Conservation (phyloP, 1,284 basidiomycete species). For the Kwoniella shivajii region DNA sequence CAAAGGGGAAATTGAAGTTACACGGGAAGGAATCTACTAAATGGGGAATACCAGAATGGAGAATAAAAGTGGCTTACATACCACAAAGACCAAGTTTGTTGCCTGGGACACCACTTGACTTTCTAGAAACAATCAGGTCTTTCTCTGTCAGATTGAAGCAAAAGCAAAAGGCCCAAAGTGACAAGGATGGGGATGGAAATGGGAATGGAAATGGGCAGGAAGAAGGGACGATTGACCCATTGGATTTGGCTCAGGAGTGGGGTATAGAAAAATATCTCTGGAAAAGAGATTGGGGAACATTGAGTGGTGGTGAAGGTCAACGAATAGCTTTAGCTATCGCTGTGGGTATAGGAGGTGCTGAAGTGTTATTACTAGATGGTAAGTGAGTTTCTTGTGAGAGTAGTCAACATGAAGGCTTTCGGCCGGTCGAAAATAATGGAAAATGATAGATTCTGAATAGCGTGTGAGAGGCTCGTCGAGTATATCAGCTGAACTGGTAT, state of each 20-base stretch:
- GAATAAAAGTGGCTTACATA: constrained; percentile 76
- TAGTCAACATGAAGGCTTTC: not conserved
- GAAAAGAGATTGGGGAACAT: constrained; percentile 72
- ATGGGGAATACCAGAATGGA: constrained; percentile 68
- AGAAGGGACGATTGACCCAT: constrained; percentile 51
- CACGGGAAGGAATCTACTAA: constrained; percentile 61
- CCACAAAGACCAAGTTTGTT: constrained; percentile 81
- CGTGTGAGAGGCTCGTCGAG: too few species aligned
- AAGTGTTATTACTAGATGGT: constrained; percentile 83
- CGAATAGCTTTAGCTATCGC: constrained; percentile 75
- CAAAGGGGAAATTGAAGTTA: constrained; percentile 64
- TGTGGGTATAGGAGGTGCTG: constrained; percentile 69
- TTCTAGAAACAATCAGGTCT: constrained; percentile 62
- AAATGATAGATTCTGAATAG: too few species aligned
- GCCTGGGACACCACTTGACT: constrained; percentile 74
- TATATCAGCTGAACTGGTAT: not conserved
- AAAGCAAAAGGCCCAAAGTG: not conserved
- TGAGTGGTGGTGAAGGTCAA: constrained; percentile 83
- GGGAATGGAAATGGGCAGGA: constrained; percentile 5
- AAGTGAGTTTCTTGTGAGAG: constrained; percentile 33
- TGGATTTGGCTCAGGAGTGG: constrained; percentile 67
- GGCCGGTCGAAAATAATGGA: too few species aligned
- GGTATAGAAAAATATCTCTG: constrained; percentile 69
- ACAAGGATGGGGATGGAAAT: not conserved
- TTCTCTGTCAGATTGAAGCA: constrained; percentile 51